Percentiles rank a stretch among this genome's conserved stretches.
phyloP scores from a whole-genome alignment of 805 yeast genomes.

The Starmerella kuoi region DNA sequence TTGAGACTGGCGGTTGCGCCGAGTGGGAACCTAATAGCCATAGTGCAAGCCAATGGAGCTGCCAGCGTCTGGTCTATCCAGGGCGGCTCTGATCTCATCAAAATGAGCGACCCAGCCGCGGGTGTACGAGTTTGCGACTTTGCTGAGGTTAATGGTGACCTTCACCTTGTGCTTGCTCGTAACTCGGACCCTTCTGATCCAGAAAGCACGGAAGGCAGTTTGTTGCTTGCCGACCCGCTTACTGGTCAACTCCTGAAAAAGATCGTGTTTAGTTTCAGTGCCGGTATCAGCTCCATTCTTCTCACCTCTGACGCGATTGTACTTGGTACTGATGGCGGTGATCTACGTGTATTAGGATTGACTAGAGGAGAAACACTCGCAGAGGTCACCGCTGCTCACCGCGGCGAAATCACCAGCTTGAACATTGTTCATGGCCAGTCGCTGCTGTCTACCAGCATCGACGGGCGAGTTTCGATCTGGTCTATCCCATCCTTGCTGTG shows the following conservation, averaged over 20 bases:
- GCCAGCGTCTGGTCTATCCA: slow-evolving; percentile 7
- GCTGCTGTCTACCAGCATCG: slow-evolving; percentile 21
- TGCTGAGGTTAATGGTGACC: slow-evolving; percentile 9
- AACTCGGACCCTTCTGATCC: slow-evolving; percentile 6
- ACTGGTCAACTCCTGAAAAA: slow-evolving; percentile 18
- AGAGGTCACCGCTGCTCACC: slow-evolving; percentile 22
- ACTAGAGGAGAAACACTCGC: slow-evolving; percentile 18
- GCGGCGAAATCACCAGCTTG: slow-evolving; percentile 17
- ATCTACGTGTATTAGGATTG: slow-evolving; percentile 17
- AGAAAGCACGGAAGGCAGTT: slow-evolving; percentile 8
- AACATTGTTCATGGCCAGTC: not conserved
- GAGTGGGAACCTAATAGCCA: slow-evolving; percentile 10
- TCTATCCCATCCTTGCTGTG: slow-evolving; percentile 19
- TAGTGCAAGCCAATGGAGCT: slow-evolving; percentile 12
- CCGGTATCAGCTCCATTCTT: slow-evolving; percentile 11
- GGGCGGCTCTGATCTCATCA: slow-evolving; percentile 1
- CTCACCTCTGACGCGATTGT: slow-evolving; percentile 12
- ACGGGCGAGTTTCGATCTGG: slow-evolving; percentile 25
- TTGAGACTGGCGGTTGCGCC: slow-evolving; percentile 9
- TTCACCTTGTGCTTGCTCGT: slow-evolving; percentile 14
- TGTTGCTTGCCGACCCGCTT: slow-evolving; percentile 18
- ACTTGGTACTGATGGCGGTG: slow-evolving; percentile 20
- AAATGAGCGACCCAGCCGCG: slow-evolving; percentile 5
- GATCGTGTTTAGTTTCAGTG: slow-evolving; percentile 11
- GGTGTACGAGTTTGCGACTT: slow-evolving; percentile 11